Evolutionary conservation across 495 filamentous ascomycete species (phyloP), one percentile per base, ranked within the genome.

Genomic region (Haplographium delicatum): DNA sequence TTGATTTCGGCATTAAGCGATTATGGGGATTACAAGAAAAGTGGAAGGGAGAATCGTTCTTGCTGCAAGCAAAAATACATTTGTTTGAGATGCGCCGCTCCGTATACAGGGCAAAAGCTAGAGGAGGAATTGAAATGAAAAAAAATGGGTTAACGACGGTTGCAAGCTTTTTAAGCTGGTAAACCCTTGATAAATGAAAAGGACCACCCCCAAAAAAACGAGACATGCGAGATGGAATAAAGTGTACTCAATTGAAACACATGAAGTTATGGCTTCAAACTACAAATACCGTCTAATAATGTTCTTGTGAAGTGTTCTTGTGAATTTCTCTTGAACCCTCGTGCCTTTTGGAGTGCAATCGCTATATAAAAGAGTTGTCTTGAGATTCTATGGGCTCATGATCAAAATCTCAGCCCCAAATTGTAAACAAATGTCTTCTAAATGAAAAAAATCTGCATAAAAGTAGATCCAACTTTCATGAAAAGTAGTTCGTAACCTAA

Each of bases 181-280:
- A n/a, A n/a, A n/a, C n/a, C n/a, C n/a, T n/a, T n/a, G 26, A 4
- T 16, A 24, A 28, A 39, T 31, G 37, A 2, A 26, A 42, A 41
- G 27, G n/a, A 16, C 40, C 5, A 40, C 4, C 34, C 37, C 16
- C 5, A 5, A 20, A 15, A 45, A 15, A 41, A 46, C 30, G 42
- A 38, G 41, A 45, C 39, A 40, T 20, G 50, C 30, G 37, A 28
- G 42, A 38, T 44, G 27, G 50, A 19, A 31, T 44, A 40, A n/a
- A 44, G 10, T 44, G 4, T 38, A 31, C 37, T 46, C 28, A 54
- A 48, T 47, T n/a, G 27, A 20, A 39, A 25, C 22, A 47, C 6
- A 54, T 34, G 51, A 54, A 54, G 33, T 54, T 43, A 54, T 54
- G 44, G 41, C 42, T 53, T 53, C 42, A 53, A 22, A 33, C 27